Evolutionary conservation across 495 filamentous ascomycete species (phyloP).

Genomic region (Clavariopsis aquatica): DNA sequence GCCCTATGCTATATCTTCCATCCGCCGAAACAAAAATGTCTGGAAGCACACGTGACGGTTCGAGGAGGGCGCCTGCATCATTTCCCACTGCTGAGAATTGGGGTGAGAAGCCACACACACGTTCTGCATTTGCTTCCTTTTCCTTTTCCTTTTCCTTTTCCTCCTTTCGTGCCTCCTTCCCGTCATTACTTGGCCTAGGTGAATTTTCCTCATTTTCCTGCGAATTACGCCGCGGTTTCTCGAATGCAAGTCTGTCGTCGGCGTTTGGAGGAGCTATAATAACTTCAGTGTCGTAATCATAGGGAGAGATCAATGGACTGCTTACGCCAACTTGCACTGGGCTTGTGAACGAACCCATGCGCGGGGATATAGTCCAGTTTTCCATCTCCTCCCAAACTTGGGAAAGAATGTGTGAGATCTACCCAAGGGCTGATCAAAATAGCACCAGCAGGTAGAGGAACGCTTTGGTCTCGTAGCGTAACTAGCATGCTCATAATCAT

Average conservation of each 20-base stretch:
- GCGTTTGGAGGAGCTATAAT: constrained; percentile 68
- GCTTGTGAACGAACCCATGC: constrained; percentile 81
- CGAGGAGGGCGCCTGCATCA: constrained; percentile 11
- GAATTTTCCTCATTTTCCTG: constrained; percentile 15
- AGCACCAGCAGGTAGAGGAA: constrained; percentile 83
- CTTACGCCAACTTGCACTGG: constrained; percentile 73
- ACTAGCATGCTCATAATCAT: constrained; percentile 82
- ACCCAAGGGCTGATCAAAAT: constrained; percentile 93
- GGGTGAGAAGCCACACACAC: constrained; percentile 36
- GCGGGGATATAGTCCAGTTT: constrained; percentile 83
- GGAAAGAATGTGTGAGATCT: constrained; percentile 91
- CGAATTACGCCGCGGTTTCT: constrained; percentile 16
- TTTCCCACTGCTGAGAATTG: background rate
- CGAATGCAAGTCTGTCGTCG: constrained; percentile 58
- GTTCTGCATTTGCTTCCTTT: constrained; percentile 30
- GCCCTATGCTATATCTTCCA: constrained; percentile 32
- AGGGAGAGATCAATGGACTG: background rate
- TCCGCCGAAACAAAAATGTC: constrained; percentile 16
- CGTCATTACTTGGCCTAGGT: constrained; percentile 39
- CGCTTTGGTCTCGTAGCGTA: constrained; percentile 72
- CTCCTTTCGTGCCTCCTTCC: constrained; percentile 40
- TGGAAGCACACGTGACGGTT: background rate
- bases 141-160: constrained; percentile 28
- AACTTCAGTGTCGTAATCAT: constrained; percentile 2
- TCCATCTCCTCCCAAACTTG: constrained; percentile 73